Evolutionary conservation across 192 early-diverging fungal species (phyloP).

Genomic region (Entomortierella chlamydospora): DNA sequence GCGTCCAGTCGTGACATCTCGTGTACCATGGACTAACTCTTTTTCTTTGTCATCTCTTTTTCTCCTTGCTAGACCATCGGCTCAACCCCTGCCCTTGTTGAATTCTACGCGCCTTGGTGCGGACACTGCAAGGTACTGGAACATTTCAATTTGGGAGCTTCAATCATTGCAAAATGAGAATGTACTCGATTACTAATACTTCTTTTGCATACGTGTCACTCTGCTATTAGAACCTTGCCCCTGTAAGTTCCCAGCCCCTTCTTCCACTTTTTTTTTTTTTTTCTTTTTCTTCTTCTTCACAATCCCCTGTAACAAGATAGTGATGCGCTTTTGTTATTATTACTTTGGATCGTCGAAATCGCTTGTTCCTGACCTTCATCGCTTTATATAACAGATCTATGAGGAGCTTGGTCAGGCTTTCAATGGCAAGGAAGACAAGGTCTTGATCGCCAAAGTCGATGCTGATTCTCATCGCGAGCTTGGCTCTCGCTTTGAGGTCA

Average conservation of each 20-base stretch:
- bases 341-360: too few species aligned
- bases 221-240: conserved; percentile 44
- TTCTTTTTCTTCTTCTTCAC: neutral
- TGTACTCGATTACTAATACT: conserved; percentile 21
- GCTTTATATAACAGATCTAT: too few species aligned
- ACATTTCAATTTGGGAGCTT: too few species aligned
- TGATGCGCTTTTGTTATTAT: too few species aligned
- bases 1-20: too few species aligned
- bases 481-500: conserved; percentile 79
- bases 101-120: conserved; percentile 96
- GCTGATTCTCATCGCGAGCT: conserved; percentile 89
- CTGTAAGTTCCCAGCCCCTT: conserved; percentile 21
- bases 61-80: conserved; percentile 26
- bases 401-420: conserved; percentile 86
- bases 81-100: conserved; percentile 76
- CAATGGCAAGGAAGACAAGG: conserved; percentile 72
- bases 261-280: neutral
- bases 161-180: neutral
- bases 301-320: too few species aligned
- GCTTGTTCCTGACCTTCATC: neutral
- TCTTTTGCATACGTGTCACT: neutral
- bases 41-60: neutral
- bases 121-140: conserved; percentile 79
- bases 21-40: neutral
- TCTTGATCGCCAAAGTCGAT: conserved; percentile 92